A percentile compares a stretch with the other conserved stretches of the same genome.
Evolutionary conservation across 139 green algal genomes (phyloP).

Genomic region (Coccomyxa sp.): DNA sequence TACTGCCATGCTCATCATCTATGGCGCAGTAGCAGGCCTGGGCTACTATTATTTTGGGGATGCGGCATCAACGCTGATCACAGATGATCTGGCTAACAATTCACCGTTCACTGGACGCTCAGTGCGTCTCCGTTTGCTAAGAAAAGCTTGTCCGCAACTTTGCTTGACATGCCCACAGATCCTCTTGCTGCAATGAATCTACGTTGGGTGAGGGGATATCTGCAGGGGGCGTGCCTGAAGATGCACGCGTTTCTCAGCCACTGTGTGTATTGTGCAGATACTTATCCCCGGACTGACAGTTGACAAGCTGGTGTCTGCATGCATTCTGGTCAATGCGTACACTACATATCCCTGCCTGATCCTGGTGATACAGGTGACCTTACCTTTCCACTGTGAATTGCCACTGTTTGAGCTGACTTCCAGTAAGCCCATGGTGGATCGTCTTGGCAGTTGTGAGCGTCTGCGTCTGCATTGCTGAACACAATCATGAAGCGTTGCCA

Average conservation of each 20-base stretch:
- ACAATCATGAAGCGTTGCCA: neutral
- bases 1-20: slow-evolving; percentile 32
- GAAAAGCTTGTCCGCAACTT: too few relatives aligned
- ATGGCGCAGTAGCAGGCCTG: slow-evolving; percentile 24
- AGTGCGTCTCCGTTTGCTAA: neutral
- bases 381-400: neutral
- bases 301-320: slow-evolving; percentile 47
- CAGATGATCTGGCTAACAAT: slow-evolving; percentile 31
- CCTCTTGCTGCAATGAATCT: too few relatives aligned
- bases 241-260: too few relatives aligned
- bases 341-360: slow-evolving; percentile 35
- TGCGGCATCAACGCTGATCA: slow-evolving; percentile 26
- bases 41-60: slow-evolving; percentile 50
- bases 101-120: slow-evolving; percentile 13
- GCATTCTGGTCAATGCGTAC: slow-evolving; percentile 35
- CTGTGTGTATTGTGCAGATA: neutral
- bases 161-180: too few relatives aligned
- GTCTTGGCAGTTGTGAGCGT: neutral
- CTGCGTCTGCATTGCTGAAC: neutral
- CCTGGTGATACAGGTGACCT: slow-evolving; percentile 36
- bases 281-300: slow-evolving; percentile 38
- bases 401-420: too few relatives aligned
- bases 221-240: too few relatives aligned
- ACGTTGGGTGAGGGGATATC: too few relatives aligned
- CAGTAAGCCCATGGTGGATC: too few relatives aligned